These are phyloP conservation scores for Lactarius hengduanensis DNA, from an alignment of 768 basidiomycete species.

Conservation along the genomic window DNA sequence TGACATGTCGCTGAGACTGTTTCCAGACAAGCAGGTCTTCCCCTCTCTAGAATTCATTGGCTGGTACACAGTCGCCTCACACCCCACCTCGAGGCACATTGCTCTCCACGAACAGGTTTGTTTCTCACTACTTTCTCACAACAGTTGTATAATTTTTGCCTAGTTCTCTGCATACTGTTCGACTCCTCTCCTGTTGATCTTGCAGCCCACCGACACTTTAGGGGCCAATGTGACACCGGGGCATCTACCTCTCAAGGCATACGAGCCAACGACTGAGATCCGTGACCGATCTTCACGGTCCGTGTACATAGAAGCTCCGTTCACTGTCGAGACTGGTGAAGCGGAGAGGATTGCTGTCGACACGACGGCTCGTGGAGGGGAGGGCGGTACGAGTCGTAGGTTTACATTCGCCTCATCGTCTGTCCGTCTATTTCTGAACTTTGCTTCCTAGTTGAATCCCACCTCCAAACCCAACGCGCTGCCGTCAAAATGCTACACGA, in stretches of 20 bases:
- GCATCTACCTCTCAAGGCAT: conserved; percentile 88
- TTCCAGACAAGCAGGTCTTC: conserved; percentile 93
- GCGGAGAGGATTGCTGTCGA: conserved; percentile 99
- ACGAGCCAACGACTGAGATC: conserved; percentile 87
- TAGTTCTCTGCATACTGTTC: conserved; percentile 87
- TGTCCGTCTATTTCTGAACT: conserved; percentile 17
- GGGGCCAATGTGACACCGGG: conserved; percentile 58
- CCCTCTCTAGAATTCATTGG: conserved; percentile 97
- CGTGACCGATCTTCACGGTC: conserved; percentile 72
- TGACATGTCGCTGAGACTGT: not conserved
- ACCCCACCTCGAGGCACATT: conserved; percentile 73
- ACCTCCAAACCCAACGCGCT: conserved; percentile 87
- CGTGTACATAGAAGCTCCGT: conserved; percentile 82
- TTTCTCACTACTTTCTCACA: conserved; percentile 4
- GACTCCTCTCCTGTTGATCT: conserved; percentile 82
- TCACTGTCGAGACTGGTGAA: conserved; percentile 94
- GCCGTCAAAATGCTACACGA: conserved; percentile 97
- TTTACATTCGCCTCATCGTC: conserved; percentile 37
- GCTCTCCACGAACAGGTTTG: conserved; percentile 81
- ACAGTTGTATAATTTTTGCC: conserved; percentile 6
- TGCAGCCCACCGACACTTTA: conserved; percentile 52
- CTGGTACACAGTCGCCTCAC: conserved; percentile 90
- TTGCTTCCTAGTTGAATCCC: conserved; percentile 69
- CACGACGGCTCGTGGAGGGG: conserved; percentile 86
- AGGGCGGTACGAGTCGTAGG: conserved; percentile 77